Evolutionary conservation across 495 filamentous ascomycete species (phyloP).

Genomic region (Xylaria longipes): DNA sequence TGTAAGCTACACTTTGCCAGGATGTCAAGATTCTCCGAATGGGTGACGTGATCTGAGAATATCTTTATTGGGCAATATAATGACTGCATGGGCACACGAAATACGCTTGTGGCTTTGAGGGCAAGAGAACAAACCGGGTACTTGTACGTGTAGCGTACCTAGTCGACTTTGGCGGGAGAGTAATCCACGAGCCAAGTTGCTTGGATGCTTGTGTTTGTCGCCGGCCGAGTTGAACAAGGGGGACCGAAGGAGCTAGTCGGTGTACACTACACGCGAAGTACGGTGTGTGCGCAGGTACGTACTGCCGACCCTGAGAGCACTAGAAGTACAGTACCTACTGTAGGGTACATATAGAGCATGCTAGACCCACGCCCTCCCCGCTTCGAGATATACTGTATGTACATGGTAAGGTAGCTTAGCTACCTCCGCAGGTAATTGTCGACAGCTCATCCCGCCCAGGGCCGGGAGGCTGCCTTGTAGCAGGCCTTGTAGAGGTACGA

Average conservation of each 20-base stretch:
- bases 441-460: conserved; percentile 8
- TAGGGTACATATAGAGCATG: background rate
- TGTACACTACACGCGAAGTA: conserved; percentile 2
- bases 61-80: conserved; percentile 12
- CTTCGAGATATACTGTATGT: background rate
- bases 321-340: background rate
- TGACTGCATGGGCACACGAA: background rate
- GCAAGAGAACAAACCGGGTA: background rate
- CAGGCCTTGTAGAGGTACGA: conserved; percentile 20
- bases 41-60: background rate
- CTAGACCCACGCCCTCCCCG: conserved; percentile 6
- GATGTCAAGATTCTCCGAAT: background rate
- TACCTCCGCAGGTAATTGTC: background rate
- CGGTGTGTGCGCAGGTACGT: conserved; percentile 14
- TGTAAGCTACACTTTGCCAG: background rate
- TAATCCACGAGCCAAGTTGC: conserved; percentile 5
- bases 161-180: background rate
- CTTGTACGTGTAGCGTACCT: no score
- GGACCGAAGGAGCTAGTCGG: conserved; percentile 16
- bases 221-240: background rate
- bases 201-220: background rate
- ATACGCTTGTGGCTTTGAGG: background rate
- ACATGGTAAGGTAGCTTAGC: no score
- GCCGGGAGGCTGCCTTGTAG: background rate
- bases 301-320: background rate